Percentiles rank a stretch among this genome's conserved stretches.
Conservation (phyloP, 805 yeast genomes). For the Pichia kluyveri region DNA sequence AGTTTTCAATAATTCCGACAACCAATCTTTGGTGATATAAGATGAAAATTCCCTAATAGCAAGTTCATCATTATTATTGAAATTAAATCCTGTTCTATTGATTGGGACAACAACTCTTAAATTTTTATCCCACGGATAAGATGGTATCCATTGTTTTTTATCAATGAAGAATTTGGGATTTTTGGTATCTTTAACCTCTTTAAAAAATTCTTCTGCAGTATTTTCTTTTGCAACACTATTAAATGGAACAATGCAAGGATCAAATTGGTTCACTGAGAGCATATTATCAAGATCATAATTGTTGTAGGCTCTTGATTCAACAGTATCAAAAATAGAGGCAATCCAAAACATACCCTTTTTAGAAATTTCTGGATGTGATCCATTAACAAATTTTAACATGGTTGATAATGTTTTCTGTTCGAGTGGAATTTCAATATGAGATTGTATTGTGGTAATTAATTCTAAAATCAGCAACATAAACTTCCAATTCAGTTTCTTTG, state of each 20-base stretch:
- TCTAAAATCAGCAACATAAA: slow-evolving; percentile 38
- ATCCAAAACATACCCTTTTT: slow-evolving; percentile 53
- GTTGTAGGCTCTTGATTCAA: slow-evolving; percentile 17
- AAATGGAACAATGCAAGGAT: slow-evolving; percentile 16
- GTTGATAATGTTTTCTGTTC: slow-evolving; percentile 32
- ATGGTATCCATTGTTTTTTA: slow-evolving; percentile 48
- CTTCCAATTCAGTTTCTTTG: slow-evolving; percentile 44
- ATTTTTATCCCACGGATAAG: slow-evolving; percentile 65
- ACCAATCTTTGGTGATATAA: slow-evolving; percentile 47
- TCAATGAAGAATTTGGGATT: slow-evolving; percentile 50
- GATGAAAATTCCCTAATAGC: slow-evolving; percentile 36
- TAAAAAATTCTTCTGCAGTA: slow-evolving; percentile 29
- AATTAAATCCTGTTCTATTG: slow-evolving; percentile 19
- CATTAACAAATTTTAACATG: slow-evolving; percentile 38
- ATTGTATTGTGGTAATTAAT: slow-evolving; percentile 43
- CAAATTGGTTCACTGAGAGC: slow-evolving; percentile 21
- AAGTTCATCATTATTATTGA: slow-evolving; percentile 34
- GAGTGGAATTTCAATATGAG: slow-evolving; percentile 39
- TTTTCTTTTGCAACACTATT: slow-evolving; percentile 12
- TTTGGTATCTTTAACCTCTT: slow-evolving; percentile 41
- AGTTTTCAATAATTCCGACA: slow-evolving; percentile 38
- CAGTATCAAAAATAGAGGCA: slow-evolving; percentile 34
- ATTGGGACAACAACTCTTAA: slow-evolving; percentile 36
- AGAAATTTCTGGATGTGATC: slow-evolving; percentile 63
- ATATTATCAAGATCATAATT: slow-evolving; percentile 35